These are phyloP conservation scores for Trifolium repens DNA, from an alignment of 306 rosid genomes.

Conservation along the genomic window DNA sequence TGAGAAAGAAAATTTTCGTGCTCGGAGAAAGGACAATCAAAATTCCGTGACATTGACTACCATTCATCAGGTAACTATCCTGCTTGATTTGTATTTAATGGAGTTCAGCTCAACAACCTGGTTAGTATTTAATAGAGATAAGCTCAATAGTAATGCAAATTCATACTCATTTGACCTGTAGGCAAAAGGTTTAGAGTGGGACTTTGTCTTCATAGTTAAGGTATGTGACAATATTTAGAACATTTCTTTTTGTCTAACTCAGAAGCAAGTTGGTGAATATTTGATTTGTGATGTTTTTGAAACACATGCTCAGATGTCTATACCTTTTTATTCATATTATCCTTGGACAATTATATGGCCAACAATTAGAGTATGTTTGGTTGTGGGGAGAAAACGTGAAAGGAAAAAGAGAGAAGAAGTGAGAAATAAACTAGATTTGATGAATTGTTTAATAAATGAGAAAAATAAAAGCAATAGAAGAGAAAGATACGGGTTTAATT, in stretches of 20 bases:
- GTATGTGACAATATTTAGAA: slow-evolving; percentile 49
- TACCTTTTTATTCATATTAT: slow-evolving; percentile 21
- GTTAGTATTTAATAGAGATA: slow-evolving; percentile 18
- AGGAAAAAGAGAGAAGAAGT: background rate
- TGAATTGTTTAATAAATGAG: background rate
- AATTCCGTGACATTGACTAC: slow-evolving; percentile 88
- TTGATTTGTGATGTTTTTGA: slow-evolving; percentile 32
- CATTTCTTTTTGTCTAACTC: slow-evolving; percentile 23
- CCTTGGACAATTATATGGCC: slow-evolving; percentile 21
- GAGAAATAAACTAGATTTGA: background rate
- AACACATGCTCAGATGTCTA: slow-evolving; percentile 5
- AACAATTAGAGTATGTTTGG: background rate
- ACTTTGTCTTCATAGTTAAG: slow-evolving; percentile 91
- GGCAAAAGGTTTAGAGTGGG: slow-evolving; percentile 99
- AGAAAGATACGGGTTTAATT: background rate
- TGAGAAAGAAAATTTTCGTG: slow-evolving; percentile 75
- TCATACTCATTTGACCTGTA: slow-evolving; percentile 46
- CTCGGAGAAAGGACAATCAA: slow-evolving; percentile 70
- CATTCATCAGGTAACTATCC: slow-evolving; percentile 83
- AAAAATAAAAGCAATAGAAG: background rate
- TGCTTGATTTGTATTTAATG: slow-evolving; percentile 25
- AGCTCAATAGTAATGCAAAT: slow-evolving; percentile 12
- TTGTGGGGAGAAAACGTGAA: background rate
- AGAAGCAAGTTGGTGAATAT: slow-evolving; percentile 26
- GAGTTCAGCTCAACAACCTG: slow-evolving; percentile 20